Conservation (phyloP, 2,329 filamentous ascomycete species). For the Microdochium paspali region DNA sequence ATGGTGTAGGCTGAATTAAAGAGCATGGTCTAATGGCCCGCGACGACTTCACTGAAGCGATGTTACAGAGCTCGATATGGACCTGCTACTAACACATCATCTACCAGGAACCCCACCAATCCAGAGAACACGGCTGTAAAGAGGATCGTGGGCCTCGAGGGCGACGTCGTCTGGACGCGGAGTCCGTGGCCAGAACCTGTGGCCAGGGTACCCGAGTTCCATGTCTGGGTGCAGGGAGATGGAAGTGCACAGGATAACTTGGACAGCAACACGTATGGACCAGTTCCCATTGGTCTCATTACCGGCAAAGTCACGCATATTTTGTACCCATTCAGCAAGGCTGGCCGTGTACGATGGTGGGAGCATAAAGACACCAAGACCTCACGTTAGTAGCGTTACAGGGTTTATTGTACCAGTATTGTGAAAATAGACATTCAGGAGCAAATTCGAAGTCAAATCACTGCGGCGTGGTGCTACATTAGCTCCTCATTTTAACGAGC, state of each 20-base stretch:
- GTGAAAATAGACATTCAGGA: background rate
- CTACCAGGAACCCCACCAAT: slow-evolving; percentile 55
- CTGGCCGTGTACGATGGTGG: slow-evolving; percentile 48
- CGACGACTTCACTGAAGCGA: no score
- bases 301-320: slow-evolving; percentile 66
- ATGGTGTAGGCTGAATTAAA: no score
- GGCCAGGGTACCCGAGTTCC: slow-evolving; percentile 65
- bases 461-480: background rate
- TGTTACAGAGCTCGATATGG: no score
- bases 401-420: background rate
- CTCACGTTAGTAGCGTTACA: slow-evolving; percentile 2
- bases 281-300: slow-evolving; percentile 66
- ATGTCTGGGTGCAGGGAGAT: slow-evolving; percentile 95
- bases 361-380: slow-evolving; percentile 29
- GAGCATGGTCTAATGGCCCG: no score
- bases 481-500: no score
- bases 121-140: slow-evolving; percentile 69
- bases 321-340: slow-evolving; percentile 56
- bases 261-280: slow-evolving; percentile 88
- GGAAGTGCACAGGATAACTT: slow-evolving; percentile 58
- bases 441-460: background rate
- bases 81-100: slow-evolving; percentile 1
- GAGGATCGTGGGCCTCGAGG: slow-evolving; percentile 70
- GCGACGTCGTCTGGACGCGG: slow-evolving; percentile 64
- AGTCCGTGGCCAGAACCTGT: slow-evolving; percentile 45